Conservation (phyloP, 192 early-diverging fungal species). For the Irineochytrium annulatum region DNA sequence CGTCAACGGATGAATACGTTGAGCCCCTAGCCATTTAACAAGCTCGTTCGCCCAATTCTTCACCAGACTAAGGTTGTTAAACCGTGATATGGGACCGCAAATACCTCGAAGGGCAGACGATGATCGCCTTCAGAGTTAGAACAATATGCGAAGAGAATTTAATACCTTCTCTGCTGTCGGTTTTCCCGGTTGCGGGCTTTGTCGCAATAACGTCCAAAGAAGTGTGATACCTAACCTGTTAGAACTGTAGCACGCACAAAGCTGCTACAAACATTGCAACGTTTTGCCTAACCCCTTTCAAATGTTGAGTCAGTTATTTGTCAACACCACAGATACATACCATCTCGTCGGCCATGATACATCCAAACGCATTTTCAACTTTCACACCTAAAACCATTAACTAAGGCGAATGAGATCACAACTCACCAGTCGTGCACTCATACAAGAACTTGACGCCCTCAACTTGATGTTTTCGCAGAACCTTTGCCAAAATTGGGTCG, state of each 20-base stretch:
- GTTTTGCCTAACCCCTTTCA: constrained; percentile 55
- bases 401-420: background rate
- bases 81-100: background rate
- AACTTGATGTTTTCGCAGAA: constrained; percentile 92
- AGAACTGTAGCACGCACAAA: background rate
- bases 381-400: too few relatives aligned
- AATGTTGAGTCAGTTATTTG: background rate
- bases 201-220: constrained; percentile 94
- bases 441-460: constrained; percentile 96
- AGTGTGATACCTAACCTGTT: constrained; percentile 76
- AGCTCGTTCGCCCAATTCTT: constrained; percentile 99
- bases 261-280: constrained; percentile 31
- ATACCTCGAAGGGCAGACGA: constrained; percentile 77
- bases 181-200: constrained; percentile 83
- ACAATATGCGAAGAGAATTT: background rate
- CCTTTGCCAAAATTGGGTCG: constrained; percentile 79
- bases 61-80: constrained; percentile 66
- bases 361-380: constrained; percentile 74
- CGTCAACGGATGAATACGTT: constrained; percentile 75
- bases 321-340: constrained; percentile 15
- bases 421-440: constrained; percentile 71
- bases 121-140: constrained; percentile 55
- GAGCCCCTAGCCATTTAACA: constrained; percentile 87
- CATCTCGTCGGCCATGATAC: constrained; percentile 99
- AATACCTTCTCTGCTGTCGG: constrained; percentile 87